Percentiles rank a stretch among this genome's conserved stretches.
These are phyloP conservation scores for Lasiodiplodia sp. DNA, from an alignment of 2,329 filamentous ascomycete genomes.

Conservation along the genomic window DNA sequence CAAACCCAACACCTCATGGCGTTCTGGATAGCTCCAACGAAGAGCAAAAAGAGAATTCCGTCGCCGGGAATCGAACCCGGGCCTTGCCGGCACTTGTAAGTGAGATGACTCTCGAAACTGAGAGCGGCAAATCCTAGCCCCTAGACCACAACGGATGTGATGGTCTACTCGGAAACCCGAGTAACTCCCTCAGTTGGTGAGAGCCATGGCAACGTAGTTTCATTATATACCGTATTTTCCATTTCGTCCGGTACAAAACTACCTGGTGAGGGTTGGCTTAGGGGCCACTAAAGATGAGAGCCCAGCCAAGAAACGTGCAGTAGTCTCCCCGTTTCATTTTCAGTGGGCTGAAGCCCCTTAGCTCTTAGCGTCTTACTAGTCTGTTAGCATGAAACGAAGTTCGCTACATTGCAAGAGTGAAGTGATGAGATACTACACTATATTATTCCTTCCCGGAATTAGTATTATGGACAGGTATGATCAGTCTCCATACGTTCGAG, in stretches of 20 bases:
- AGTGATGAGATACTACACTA: not conserved
- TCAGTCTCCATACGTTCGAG: not conserved
- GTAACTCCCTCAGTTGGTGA: slow-evolving; percentile 7
- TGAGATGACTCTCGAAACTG: slow-evolving; percentile 15
- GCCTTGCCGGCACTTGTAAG: slow-evolving; percentile 25
- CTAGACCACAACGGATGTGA: slow-evolving; percentile 28
- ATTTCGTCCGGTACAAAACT: too few relatives aligned
- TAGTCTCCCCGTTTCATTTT: too few relatives aligned
- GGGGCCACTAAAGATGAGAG: too few relatives aligned
- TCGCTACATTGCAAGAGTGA: too few relatives aligned
- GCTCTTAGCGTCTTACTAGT: too few relatives aligned
- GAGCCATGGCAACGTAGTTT: fast-evolving
- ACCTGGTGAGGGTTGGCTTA: too few relatives aligned
- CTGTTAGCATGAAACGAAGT: too few relatives aligned
- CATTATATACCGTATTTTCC: not conserved
- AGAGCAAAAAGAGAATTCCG: slow-evolving; percentile 19
- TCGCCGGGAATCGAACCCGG: slow-evolving; percentile 27
- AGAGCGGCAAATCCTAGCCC: slow-evolving; percentile 28
- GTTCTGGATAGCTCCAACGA: not conserved
- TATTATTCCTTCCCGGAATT: not conserved
- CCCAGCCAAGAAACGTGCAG: too few relatives aligned
- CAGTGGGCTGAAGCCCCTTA: too few relatives aligned
- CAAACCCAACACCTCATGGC: not conserved
- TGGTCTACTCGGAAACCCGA: slow-evolving; percentile 8
- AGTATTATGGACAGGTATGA: not conserved